Percentiles rank a stretch among this genome's conserved stretches.
phyloP scores from a whole-genome alignment of 2,329 filamentous ascomycete species.

The Colletotrichum tropicicola region DNA sequence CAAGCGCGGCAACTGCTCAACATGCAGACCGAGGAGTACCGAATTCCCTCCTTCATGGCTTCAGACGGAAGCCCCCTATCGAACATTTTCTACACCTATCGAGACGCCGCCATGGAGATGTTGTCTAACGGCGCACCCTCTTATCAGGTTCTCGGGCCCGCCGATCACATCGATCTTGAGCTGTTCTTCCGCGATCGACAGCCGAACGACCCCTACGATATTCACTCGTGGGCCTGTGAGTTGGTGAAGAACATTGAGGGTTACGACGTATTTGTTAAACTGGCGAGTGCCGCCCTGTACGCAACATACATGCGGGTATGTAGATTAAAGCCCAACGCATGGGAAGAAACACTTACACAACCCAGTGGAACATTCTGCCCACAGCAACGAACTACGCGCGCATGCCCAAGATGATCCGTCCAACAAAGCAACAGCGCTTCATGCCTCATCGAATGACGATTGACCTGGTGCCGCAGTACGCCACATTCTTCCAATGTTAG shows the following conservation, averaged over 20 bases:
- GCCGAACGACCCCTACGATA: not conserved
- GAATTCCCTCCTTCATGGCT: constrained; percentile 14
- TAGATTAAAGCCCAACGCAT: not conserved
- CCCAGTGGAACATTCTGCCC: constrained; percentile 16
- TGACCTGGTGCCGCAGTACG: constrained; percentile 21
- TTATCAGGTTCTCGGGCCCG: not conserved
- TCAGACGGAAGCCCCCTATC: constrained; percentile 20
- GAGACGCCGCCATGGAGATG: constrained; percentile 21
- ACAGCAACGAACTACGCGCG: constrained; percentile 18
- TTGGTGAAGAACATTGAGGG: constrained; percentile 12
- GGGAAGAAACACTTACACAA: not conserved
- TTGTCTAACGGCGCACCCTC: constrained; percentile 5
- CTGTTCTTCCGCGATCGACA: constrained; percentile 20
- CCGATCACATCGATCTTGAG: constrained; percentile 15
- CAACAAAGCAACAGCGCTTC: constrained; percentile 6
- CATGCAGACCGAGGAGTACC: constrained; percentile 19
- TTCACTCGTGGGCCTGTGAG: constrained; percentile 23
- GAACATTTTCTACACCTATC: constrained; percentile 19
- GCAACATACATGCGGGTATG: constrained; percentile 12
- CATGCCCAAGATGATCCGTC: constrained; percentile 24
- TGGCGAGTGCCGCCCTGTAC: constrained; percentile 5
- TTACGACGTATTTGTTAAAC: constrained; percentile 15
- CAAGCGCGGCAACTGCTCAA: constrained; percentile 8
- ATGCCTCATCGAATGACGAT: constrained; percentile 22
- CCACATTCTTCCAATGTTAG: not conserved